Conservation (phyloP, 805 yeast genomes). For the Candida sonorensis region DNA sequence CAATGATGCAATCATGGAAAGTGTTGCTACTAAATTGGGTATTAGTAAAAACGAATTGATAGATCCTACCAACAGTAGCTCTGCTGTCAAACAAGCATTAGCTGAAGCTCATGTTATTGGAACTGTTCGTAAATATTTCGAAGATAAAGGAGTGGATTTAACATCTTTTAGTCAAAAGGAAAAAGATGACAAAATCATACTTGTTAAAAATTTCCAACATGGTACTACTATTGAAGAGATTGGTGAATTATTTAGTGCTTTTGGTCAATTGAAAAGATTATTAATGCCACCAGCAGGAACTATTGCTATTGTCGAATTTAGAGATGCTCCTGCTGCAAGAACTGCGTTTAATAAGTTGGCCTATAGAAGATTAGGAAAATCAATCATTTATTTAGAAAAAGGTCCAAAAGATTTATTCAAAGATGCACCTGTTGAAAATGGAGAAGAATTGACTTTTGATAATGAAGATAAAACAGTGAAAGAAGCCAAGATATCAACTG, state of each 20-base stretch:
- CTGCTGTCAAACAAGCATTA: conserved; percentile 94
- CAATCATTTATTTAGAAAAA: conserved; percentile 84
- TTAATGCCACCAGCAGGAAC: conserved; percentile 97
- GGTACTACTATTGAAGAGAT: conserved; percentile 79
- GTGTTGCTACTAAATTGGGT: conserved; percentile 82
- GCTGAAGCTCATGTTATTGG: conserved; percentile 96
- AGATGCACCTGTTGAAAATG: conserved; percentile 41
- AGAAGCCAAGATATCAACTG: conserved; percentile 29
- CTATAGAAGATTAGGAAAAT: conserved; percentile 79
- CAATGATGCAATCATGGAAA: conserved; percentile 84
- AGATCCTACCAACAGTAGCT: conserved; percentile 77
- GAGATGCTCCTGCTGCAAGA: conserved; percentile 78
- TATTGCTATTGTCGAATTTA: conserved; percentile 86
- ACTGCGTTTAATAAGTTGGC: conserved; percentile 85
- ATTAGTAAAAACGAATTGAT: conserved; percentile 74
- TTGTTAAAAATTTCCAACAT: conserved; percentile 86
- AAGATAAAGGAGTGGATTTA: conserved; percentile 77
- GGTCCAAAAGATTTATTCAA: conserved; percentile 83
- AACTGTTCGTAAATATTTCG: conserved; percentile 84
- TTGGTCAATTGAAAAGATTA: conserved; percentile 73
- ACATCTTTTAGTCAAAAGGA: conserved; percentile 60
- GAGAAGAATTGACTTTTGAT: conserved; percentile 20
- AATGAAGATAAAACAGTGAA: conserved; percentile 25
- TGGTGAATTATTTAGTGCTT: conserved; percentile 71
- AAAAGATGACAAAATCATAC: conserved; percentile 71